Evolutionary conservation across 2,329 filamentous ascomycete species (phyloP).

Genomic region (Curvularia sp.): DNA sequence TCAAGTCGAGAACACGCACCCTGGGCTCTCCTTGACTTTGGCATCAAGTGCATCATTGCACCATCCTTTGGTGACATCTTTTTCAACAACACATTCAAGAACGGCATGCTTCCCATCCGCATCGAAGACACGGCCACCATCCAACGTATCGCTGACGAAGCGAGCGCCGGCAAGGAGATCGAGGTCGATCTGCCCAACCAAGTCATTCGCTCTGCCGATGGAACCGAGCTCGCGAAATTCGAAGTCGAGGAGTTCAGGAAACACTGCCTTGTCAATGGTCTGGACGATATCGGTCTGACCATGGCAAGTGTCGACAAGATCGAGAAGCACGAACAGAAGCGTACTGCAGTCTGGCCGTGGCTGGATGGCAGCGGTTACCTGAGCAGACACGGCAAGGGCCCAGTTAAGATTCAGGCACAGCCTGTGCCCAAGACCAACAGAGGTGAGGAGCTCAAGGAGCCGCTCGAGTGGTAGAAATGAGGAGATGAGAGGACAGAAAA

Average conservation of each 20-base stretch:
- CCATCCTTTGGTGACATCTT: conserved; percentile 92
- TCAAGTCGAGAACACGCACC: conserved; percentile 93
- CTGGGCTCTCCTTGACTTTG: conserved; percentile 96
- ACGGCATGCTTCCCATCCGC: conserved; percentile 91
- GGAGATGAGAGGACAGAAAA: neutral
- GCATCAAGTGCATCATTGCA: conserved; percentile 91
- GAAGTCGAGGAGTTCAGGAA: conserved; percentile 93
- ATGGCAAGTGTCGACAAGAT: conserved; percentile 94
- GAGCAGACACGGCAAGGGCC: conserved; percentile 60
- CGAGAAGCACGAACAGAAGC: conserved; percentile 76
- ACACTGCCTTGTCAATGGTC: conserved; percentile 89
- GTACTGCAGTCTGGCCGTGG: conserved; percentile 84
- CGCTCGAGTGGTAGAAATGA: conserved; percentile 77
- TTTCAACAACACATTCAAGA: conserved; percentile 99
- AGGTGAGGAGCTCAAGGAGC: conserved; percentile 82
- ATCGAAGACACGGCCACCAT: conserved; percentile 73
- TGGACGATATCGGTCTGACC: conserved; percentile 94
- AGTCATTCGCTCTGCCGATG: conserved; percentile 76
- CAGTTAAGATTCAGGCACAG: conserved; percentile 68
- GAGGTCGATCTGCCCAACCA: conserved; percentile 90
- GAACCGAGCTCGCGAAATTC: conserved; percentile 77
- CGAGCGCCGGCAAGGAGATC: conserved; percentile 78
- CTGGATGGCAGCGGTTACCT: conserved; percentile 87
- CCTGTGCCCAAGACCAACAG: conserved; percentile 88
- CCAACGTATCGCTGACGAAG: conserved; percentile 76